Conservation (phyloP, 208 protist genomes). For the Crithidia expoeki region DNA sequence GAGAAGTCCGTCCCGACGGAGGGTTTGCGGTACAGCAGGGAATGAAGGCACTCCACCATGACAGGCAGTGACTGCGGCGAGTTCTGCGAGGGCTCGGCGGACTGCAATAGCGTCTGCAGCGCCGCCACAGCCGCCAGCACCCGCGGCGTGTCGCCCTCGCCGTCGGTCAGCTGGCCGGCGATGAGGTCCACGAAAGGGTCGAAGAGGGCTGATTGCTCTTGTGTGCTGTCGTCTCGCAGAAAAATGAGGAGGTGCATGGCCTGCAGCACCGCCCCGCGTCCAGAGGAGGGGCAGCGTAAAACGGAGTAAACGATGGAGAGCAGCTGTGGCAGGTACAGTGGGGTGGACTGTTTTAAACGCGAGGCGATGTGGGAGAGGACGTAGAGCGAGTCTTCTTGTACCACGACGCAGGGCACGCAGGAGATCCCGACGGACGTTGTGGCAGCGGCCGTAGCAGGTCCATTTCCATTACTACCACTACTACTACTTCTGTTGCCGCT, state of each 20-base stretch:
- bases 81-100: slow-evolving; percentile 31
- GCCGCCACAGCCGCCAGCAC: slow-evolving; percentile 57
- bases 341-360: slow-evolving; percentile 27
- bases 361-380: slow-evolving; percentile 27
- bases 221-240: slow-evolving; percentile 72
- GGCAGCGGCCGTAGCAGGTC: slow-evolving; percentile 38
- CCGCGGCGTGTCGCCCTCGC: slow-evolving; percentile 60
- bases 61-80: slow-evolving; percentile 37
- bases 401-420: slow-evolving; percentile 9
- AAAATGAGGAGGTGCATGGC: slow-evolving; percentile 66
- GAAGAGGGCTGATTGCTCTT: slow-evolving; percentile 63
- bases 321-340: slow-evolving; percentile 31
- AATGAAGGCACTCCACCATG: slow-evolving; percentile 63
- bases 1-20: slow-evolving; percentile 69
- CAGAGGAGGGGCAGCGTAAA: slow-evolving; percentile 30
- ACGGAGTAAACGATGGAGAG: slow-evolving; percentile 33
- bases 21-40: slow-evolving; percentile 77
- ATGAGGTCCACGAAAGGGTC: slow-evolving; percentile 68
- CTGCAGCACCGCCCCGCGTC: slow-evolving; percentile 53
- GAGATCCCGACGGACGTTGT: not conserved
- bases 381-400: slow-evolving; percentile 29
- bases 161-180: slow-evolving; percentile 57
- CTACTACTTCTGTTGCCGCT: not conserved
- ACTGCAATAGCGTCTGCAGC: slow-evolving; percentile 75
- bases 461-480: not conserved